Conservation (phyloP, 257 asterid species). For the Penstemon newberryi region DNA sequence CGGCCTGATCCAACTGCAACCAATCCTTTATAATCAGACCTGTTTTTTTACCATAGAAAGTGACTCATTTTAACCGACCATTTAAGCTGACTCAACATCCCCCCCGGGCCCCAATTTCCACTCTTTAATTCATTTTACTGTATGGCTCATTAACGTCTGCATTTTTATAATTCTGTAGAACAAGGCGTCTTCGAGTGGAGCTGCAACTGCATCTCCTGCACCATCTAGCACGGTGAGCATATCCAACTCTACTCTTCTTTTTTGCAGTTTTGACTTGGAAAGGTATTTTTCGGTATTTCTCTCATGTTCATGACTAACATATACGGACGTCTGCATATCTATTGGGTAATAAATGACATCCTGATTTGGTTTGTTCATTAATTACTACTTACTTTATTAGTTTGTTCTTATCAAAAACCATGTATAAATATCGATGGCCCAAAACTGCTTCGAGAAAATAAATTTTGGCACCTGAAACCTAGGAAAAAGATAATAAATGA, state of each 20-base stretch:
- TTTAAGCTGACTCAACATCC: no score
- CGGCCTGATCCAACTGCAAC: no score
- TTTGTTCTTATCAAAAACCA: conserved; percentile 1
- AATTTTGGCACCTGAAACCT: not conserved
- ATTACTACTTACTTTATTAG: not conserved
- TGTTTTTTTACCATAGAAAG: no score
- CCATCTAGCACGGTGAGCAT: conserved; percentile 59
- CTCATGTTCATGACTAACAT: conserved; percentile 8
- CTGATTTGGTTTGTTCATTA: conserved; percentile 1
- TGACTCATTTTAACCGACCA: no score
- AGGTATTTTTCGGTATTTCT: not conserved
- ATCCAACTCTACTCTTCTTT: conserved; percentile 8
- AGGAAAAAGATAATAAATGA: no score
- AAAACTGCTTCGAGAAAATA: not conserved
- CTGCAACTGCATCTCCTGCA: conserved; percentile 50
- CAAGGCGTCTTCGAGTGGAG: conserved; percentile 58
- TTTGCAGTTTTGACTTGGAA: not conserved
- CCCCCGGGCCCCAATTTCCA: no score
- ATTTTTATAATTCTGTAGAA: conserved; percentile 41
- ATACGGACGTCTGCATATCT: not conserved
- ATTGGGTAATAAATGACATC: conserved; percentile 14
- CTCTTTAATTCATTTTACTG: no score
- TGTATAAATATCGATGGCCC: not conserved
- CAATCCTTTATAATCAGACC: no score
- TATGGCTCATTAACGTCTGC: conserved; percentile 6